A percentile compares a stretch with the other conserved stretches of the same genome.
These are phyloP conservation scores for Ceriops decandra DNA, from an alignment of 345 rosid genomes.

Conservation along the genomic window DNA sequence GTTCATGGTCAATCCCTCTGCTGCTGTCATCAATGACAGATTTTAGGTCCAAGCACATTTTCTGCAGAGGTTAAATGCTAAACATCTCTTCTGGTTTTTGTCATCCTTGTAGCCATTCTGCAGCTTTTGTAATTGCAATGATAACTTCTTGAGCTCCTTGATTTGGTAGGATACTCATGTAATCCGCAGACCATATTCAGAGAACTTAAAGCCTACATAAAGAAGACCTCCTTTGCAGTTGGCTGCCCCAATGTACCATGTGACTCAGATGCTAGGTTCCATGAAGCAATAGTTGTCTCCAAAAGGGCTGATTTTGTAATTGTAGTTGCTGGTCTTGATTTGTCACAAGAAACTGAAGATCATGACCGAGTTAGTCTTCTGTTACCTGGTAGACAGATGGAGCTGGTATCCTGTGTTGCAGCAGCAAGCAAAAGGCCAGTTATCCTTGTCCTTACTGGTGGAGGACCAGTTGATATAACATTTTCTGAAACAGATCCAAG, in stretches of 20 bases:
- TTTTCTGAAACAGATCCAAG: constrained; percentile 57
- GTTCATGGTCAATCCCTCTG: neutral
- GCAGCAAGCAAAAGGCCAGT: constrained; percentile 59
- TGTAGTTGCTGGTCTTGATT: constrained; percentile 74
- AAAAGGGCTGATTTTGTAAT: constrained; percentile 58
- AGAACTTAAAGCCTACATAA: constrained; percentile 48
- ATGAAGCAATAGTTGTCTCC: constrained; percentile 55
- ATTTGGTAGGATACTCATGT: constrained; percentile 63
- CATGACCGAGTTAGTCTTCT: constrained; percentile 75
- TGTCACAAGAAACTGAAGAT: constrained; percentile 87
- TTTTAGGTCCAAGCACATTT: neutral
- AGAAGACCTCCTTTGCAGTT: constrained; percentile 41
- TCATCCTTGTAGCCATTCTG: constrained; percentile 14
- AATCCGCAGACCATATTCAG: constrained; percentile 51
- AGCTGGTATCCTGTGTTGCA: constrained; percentile 60
- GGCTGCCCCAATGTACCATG: constrained; percentile 74
- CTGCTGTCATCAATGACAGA: neutral
- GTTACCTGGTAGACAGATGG: constrained; percentile 81
- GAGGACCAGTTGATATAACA: constrained; percentile 85
- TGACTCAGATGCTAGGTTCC: constrained; percentile 41
- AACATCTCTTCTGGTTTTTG: neutral
- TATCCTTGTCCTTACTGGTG: constrained; percentile 87
- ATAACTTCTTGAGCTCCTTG: constrained; percentile 6
- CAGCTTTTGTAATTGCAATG: constrained; percentile 4
- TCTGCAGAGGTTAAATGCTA: too few relatives aligned